phyloP scores from a whole-genome alignment of 352 stramenopile genomes.

The Pilasporangium apinafurcum region DNA sequence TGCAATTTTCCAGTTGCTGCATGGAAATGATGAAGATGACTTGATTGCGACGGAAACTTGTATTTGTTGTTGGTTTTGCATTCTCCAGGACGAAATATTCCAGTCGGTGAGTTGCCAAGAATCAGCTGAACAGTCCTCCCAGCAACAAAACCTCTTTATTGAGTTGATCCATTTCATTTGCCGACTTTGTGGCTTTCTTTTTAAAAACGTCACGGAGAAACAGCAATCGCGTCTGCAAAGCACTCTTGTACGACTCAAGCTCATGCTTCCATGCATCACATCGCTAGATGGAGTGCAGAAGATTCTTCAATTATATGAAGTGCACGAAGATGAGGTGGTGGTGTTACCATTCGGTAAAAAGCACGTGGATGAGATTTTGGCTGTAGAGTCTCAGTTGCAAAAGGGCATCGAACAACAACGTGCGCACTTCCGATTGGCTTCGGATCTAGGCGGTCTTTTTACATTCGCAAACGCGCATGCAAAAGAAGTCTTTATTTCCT shows the following conservation, averaged over 20 bases:
- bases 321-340: neutral
- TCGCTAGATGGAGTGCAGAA: neutral
- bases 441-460: conserved; percentile 46
- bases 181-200: conserved; percentile 18
- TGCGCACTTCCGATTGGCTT: conserved; percentile 33
- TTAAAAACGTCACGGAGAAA: conserved; percentile 11
- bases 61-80: conserved; percentile 24
- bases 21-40: conserved; percentile 10
- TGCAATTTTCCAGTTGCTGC: conserved; percentile 19
- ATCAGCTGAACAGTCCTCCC: neutral
- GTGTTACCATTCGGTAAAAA: neutral
- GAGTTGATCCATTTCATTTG: conserved; percentile 27
- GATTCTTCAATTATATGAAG: conserved; percentile 5
- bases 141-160: conserved; percentile 15
- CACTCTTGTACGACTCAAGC: conserved; percentile 20
- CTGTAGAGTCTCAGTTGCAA: conserved; percentile 10
- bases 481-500: conserved; percentile 22
- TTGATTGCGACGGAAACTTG: conserved; percentile 21
- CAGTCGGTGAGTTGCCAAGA: conserved; percentile 8
- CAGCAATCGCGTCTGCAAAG: conserved; percentile 18
- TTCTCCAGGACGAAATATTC: conserved; percentile 54
- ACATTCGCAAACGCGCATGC: conserved; percentile 21
- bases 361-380: neutral
- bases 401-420: conserved; percentile 26
- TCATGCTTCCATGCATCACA: conserved; percentile 20